Evolutionary conservation across 441 rosid genomes (phyloP).

Genomic region (Brassica balearica): DNA sequence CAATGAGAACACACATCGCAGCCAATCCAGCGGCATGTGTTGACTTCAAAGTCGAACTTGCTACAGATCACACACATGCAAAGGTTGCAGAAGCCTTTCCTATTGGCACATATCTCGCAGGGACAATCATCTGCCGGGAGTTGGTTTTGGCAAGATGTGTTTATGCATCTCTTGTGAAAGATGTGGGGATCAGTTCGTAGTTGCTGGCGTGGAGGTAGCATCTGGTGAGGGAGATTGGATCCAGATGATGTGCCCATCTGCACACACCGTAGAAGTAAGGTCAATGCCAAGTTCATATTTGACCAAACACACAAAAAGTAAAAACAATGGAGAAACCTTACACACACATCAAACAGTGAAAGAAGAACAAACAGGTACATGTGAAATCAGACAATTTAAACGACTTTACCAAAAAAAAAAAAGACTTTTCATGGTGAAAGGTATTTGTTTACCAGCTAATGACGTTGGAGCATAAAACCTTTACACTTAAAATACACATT

Average conservation of each 20-base stretch:
- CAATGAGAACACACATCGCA: conserved; percentile 97
- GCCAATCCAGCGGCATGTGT: conserved; percentile 79
- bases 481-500: neutral
- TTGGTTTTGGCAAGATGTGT: conserved; percentile 87
- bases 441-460: neutral
- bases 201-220: conserved; percentile 95
- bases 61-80: conserved; percentile 98
- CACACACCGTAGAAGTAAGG: neutral
- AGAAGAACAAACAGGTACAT: neutral
- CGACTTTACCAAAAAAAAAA: neutral
- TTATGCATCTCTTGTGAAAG: conserved; percentile 89
- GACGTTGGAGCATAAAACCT: neutral
- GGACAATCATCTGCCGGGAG: conserved; percentile 94
- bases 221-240: conserved; percentile 75
- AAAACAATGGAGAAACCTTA: neutral
- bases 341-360: conserved; percentile 10
- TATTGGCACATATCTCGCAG: conserved; percentile 77
- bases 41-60: conserved; percentile 96
- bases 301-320: neutral
- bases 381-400: conserved; percentile 15
- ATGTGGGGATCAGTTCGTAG: conserved; percentile 65
- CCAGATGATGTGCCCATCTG: conserved; percentile 93
- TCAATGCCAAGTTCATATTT: conserved; percentile 6
- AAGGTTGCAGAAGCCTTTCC: conserved; percentile 94
- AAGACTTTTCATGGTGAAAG: conserved; percentile 4